Conservation (phyloP, 2,329 filamentous ascomycete species). For the Exophiala xenobiotica region DNA sequence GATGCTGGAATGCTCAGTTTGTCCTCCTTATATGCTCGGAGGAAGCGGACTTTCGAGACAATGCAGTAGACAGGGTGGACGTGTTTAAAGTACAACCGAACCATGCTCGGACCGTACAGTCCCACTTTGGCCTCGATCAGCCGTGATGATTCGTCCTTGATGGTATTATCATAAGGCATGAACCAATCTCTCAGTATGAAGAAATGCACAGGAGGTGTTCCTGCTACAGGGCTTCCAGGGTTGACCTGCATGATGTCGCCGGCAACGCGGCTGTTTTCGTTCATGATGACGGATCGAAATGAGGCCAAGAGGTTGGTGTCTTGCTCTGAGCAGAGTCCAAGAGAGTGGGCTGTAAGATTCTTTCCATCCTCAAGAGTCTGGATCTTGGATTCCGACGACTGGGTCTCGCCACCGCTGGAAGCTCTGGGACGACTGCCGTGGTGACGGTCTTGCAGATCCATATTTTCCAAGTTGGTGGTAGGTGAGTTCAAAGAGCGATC, state of each 20-base stretch:
- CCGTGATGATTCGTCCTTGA: slow-evolving; percentile 42
- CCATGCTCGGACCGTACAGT: slow-evolving; percentile 42
- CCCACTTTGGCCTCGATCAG: slow-evolving; percentile 46
- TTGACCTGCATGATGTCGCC: slow-evolving; percentile 48
- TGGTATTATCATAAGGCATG: slow-evolving; percentile 44
- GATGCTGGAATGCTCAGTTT: slow-evolving; percentile 46
- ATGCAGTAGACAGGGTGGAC: slow-evolving; percentile 48
- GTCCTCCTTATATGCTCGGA: slow-evolving; percentile 40
- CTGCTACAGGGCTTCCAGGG: slow-evolving; percentile 36
- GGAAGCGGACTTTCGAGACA: slow-evolving; percentile 47
- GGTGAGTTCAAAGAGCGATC: slow-evolving; percentile 9
- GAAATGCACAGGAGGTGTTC: slow-evolving; percentile 48
- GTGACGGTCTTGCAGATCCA: background rate
- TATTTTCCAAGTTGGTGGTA: background rate
- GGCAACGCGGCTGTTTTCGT: slow-evolving; percentile 45
- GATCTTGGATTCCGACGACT: slow-evolving; percentile 18
- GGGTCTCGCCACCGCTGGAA: slow-evolving; percentile 7
- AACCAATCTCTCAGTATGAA: slow-evolving; percentile 48
- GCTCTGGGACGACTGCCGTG: slow-evolving; percentile 8
- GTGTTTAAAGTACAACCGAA: slow-evolving; percentile 49
- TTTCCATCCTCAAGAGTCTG: slow-evolving; percentile 46
- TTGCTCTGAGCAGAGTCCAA: slow-evolving; percentile 49
- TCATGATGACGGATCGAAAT: slow-evolving; percentile 49
- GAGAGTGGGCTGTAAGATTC: slow-evolving; percentile 46
- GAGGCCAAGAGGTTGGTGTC: slow-evolving; percentile 49